phyloP scores from a whole-genome alignment of 1,284 basidiomycete genomes.

The Apiotrichum laibachii region DNA sequence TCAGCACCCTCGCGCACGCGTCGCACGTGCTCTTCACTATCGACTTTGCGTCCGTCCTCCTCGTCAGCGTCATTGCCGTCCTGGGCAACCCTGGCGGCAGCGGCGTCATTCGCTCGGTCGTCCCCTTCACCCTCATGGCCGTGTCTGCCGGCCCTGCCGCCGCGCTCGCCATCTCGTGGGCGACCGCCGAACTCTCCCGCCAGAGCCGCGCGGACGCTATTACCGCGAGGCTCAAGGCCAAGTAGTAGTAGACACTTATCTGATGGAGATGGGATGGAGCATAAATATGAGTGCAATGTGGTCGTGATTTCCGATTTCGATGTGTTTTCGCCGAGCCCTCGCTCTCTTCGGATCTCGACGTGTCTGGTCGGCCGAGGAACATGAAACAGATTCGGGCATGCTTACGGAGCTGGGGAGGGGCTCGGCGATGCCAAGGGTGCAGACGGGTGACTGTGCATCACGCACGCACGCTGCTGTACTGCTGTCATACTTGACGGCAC shows the following conservation, averaged over 20 bases:
- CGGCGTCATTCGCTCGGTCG: not conserved
- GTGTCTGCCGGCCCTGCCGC: slow-evolving; percentile 14
- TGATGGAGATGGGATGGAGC: no score
- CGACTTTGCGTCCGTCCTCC: slow-evolving; percentile 8
- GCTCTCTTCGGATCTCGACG: no score
- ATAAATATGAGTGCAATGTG: no score
- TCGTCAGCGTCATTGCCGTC: not conserved
- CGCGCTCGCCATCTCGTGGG: slow-evolving; percentile 16
- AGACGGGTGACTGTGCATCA: no score
- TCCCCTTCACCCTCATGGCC: slow-evolving; percentile 1
- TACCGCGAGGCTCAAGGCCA: not conserved
- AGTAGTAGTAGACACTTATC: not conserved
- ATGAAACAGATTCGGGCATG: no score
- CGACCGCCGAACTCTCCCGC: slow-evolving; percentile 5
- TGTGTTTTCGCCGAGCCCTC: no score
- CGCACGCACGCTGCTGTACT: no score
- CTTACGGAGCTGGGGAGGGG: no score
- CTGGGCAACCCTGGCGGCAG: not conserved
- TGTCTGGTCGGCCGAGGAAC: no score
- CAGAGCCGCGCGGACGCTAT: not conserved
- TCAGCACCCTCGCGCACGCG: slow-evolving; percentile 1
- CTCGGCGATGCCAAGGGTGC: no score
- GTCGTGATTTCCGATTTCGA: no score
- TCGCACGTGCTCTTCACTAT: slow-evolving; percentile 13
- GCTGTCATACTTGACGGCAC: no score